Evolutionary conservation across 441 rosid species (phyloP), one percentile per base, ranked within the genome.

Genomic region (Arabidopsis hybrid): DNA sequence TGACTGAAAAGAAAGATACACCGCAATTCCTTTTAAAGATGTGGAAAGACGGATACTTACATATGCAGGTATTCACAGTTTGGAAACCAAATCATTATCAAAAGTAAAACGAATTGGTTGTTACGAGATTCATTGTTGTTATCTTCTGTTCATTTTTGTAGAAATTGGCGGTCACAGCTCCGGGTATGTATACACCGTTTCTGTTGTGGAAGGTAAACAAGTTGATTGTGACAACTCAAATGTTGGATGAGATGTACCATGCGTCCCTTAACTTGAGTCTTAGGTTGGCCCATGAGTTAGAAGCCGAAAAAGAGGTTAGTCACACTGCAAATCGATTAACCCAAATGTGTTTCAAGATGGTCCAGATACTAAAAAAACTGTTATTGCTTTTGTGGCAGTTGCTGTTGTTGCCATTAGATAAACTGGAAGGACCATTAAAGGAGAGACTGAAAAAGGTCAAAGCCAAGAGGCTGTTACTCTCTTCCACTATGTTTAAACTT

Each of bases 181-280:
- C 26, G 26, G 88, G 86, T 58, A 79, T 49, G 60, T 78, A 77
- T 60, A 1, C 73, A n/a, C 72, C 83, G 1, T 88, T 86, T 73
- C 62, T 86, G 75, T 75, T 92, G 91, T 95, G 96, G 99, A 95
- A 87, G 67, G 91, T 88, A 43, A 87, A 87, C 39, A 88, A 83
- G 80, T 56, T 73, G 46, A 75, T 62, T 42, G 84, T 88, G 36
- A 77, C 76, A 83, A 81, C 81, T 58, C 83, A 77, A 61, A 79
- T 92, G 2, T 74, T 89, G 49, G 95, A 89, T 73, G 96, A 90
- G 75, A 87, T 95, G 99, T 91, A 82, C 78, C 96, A 92, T 79
- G 91, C 94, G 57, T 84, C 89, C 6, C 74, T 89, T 60, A 94
- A 90, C 88, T 74, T 94, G 88, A 87, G 85, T 77, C 79, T 75